A percentile compares a stretch with the other conserved stretches of the same genome.
These are phyloP conservation scores for Crassisporium funariophilum DNA, from an alignment of 768 basidiomycete species.

Conservation along the genomic window DNA sequence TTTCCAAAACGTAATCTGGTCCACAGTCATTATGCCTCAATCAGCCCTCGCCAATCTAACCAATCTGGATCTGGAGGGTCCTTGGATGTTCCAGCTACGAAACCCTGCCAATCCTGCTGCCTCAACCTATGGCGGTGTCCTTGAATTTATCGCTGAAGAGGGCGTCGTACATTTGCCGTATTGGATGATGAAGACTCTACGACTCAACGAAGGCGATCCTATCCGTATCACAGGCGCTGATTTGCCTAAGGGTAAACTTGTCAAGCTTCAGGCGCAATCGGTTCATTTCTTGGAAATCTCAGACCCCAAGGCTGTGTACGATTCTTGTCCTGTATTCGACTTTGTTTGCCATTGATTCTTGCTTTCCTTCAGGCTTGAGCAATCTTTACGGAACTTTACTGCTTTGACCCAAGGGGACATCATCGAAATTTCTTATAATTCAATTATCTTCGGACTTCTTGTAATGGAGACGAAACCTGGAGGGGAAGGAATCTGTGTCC, in stretches of 20 bases:
- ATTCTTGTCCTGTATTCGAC: constrained; percentile 15
- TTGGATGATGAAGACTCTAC: constrained; percentile 99
- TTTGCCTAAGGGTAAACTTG: constrained; percentile 89
- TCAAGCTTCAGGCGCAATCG: constrained; percentile 96
- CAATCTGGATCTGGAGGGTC: constrained; percentile 82
- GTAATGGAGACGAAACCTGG: constrained; percentile 93
- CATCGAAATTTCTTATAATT: constrained; percentile 97
- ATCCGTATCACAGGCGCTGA: constrained; percentile 90
- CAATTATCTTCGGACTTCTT: constrained; percentile 91
- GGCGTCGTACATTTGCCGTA: constrained; percentile 94
- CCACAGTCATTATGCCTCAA: constrained; percentile 93
- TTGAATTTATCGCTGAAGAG: constrained; percentile 98
- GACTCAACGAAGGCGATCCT: constrained; percentile 92
- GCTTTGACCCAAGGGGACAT: constrained; percentile 94
- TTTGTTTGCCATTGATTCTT: constrained; percentile 39
- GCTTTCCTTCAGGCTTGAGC: constrained; percentile 79
- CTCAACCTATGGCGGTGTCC: constrained; percentile 94
- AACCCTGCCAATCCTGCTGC: constrained; percentile 85
- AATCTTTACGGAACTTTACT: constrained; percentile 91
- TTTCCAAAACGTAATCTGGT: constrained; percentile 10
- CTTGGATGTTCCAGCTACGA: constrained; percentile 96
- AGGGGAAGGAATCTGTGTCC: constrained; percentile 82
- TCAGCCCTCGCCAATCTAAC: constrained; percentile 90
- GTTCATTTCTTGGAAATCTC: constrained; percentile 96
- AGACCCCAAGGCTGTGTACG: constrained; percentile 97